A percentile compares a stretch with the other conserved stretches of the same genome.
These are phyloP conservation scores for Cytospora leucostoma DNA, from an alignment of 2,329 filamentous ascomycete genomes.

Conservation along the genomic window DNA sequence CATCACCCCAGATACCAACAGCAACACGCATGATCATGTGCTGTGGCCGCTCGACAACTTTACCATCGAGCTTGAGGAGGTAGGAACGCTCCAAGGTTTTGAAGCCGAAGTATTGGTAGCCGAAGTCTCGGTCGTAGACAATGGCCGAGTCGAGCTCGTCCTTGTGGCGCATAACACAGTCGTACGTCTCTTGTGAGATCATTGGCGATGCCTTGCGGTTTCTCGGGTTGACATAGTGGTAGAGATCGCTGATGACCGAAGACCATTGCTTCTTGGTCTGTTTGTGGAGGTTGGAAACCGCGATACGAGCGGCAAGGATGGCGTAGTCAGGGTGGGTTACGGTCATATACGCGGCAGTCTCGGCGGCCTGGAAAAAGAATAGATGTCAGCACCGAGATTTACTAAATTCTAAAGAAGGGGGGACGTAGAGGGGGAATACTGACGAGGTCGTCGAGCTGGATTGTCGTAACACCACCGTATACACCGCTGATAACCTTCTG, in stretches of 20 bases:
- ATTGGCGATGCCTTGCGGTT: slow-evolving; percentile 83
- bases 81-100: slow-evolving; percentile 99
- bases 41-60: slow-evolving; percentile 95
- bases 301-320: slow-evolving; percentile 96
- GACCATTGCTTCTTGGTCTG: slow-evolving; percentile 99
- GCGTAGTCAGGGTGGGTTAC: slow-evolving; percentile 99
- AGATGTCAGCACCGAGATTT: slow-evolving; percentile 11
- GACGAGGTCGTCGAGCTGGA: slow-evolving; percentile 96
- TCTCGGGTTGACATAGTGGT: slow-evolving; percentile 94
- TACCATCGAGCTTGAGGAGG: slow-evolving; percentile 90
- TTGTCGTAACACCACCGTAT: slow-evolving; percentile 95
- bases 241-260: slow-evolving; percentile 89
- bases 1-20: slow-evolving; percentile 92
- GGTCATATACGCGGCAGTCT: slow-evolving; percentile 99
- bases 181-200: slow-evolving; percentile 90
- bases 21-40: slow-evolving; percentile 99
- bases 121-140: slow-evolving; percentile 98
- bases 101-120: slow-evolving; percentile 99
- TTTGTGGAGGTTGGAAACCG: slow-evolving; percentile 99
- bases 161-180: slow-evolving; percentile 92
- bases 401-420: neutral
- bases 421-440: slow-evolving; percentile 40
- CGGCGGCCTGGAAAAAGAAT: slow-evolving; percentile 70
- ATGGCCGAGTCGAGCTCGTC: slow-evolving; percentile 98
- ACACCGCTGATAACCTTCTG: slow-evolving; percentile 99